These are phyloP conservation scores for Lactifluus subvellereus DNA, from an alignment of 768 basidiomycete genomes.

Conservation along the genomic window DNA sequence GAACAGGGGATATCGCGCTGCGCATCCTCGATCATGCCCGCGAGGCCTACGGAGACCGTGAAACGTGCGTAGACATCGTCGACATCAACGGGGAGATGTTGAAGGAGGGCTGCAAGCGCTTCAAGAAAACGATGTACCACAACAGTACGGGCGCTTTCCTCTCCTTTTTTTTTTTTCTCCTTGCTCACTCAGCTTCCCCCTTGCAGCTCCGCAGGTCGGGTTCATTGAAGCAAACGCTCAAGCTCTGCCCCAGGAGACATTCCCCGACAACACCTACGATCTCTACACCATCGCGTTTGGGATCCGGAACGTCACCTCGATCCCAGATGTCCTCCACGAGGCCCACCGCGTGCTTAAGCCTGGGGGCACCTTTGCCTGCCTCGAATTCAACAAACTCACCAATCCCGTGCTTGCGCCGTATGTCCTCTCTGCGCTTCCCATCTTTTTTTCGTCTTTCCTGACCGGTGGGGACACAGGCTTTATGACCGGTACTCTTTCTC, in stretches of 20 bases:
- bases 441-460: not conserved
- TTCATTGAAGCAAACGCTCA: conserved; percentile 96
- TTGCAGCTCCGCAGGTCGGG: conserved; percentile 79
- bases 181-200: conserved; percentile 9
- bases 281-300: conserved; percentile 99
- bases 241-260: conserved; percentile 54
- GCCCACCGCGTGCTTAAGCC: conserved; percentile 94
- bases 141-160: conserved; percentile 56
- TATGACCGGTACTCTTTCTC: conserved; percentile 97
- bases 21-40: conserved; percentile 87
- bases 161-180: not conserved
- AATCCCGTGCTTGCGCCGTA: conserved; percentile 85
- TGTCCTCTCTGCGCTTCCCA: conserved; percentile 32
- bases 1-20: conserved; percentile 95
- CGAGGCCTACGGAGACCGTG: conserved; percentile 84
- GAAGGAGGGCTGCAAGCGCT: conserved; percentile 80
- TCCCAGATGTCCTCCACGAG: conserved; percentile 80
- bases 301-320: conserved; percentile 93
- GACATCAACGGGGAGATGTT: conserved; percentile 98
- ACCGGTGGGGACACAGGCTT: conserved; percentile 42
- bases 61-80: conserved; percentile 81
- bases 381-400: conserved; percentile 91
- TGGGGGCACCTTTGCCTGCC: conserved; percentile 89
- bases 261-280: conserved; percentile 82
- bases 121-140: conserved; percentile 98